Base-by-base conservation (phyloP, 257 asterid species). In the Solanum etuberosum region DNA sequence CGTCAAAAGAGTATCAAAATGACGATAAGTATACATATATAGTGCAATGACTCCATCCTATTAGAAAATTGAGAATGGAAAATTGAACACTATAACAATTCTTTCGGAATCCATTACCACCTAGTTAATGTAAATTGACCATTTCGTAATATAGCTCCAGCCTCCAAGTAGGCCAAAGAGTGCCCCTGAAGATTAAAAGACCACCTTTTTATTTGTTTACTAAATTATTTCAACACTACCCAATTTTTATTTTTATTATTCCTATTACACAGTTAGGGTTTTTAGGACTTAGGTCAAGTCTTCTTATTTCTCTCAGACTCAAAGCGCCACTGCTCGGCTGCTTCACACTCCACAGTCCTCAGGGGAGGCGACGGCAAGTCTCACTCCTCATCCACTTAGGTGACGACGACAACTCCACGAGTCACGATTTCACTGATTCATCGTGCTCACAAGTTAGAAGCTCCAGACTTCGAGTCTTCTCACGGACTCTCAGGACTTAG, bases 111-210 rank as follows among this genome's bases (percentile, higher is more conserved):
- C 65, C 34, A 42, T 43, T 43, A 31, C 86, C n/a, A 34, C 99
- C 98, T 94, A 94, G 90, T 94, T 97, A 23, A 94, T 90, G 73
- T 97, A 97, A 32, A 95, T 94, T 85, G 93, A 90, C 99, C 99
- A 96, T 83, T 96, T 96, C 9, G 99, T 94, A 63, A 95, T 90
- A 95, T 94, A 5, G 98, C n/a, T n/a, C n/a, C n/a, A n/a, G n/a
- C n/a, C 98, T 74, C 99, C 99, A 63, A 96, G 98, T 90, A 96
- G 97, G 51, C 99, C 99, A 77, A 95, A 95, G 43, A 97, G 96
- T 48, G 99, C 98, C 46, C 99, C 98, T 14, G 99, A 97, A 87
- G 99, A 46, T 46, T 46, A 13, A 46, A 46, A 46, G 54, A 46
- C 54, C 54, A 13, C 57, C 57, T 48, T 48, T 15, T 48, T 14